Conservation (phyloP, 2,329 filamentous ascomycete genomes). For the Trichoderma gracile region DNA sequence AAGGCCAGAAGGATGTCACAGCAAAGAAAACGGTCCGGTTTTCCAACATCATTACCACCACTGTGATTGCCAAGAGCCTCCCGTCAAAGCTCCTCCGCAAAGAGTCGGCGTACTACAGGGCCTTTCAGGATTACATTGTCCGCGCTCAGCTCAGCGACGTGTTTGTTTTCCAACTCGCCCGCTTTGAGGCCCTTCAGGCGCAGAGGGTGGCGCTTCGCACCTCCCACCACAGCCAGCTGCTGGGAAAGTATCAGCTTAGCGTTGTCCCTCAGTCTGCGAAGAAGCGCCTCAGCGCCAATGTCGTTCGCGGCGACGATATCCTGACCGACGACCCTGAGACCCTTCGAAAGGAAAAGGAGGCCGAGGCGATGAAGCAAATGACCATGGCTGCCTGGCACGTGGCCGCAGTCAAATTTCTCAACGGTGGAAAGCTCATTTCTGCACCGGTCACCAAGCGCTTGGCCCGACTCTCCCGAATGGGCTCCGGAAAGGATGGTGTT, state of each 20-base stretch:
- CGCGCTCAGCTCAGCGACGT: conserved; percentile 68
- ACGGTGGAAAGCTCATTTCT: conserved; percentile 64
- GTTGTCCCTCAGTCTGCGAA: conserved; percentile 67
- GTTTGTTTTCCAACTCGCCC: conserved; percentile 79
- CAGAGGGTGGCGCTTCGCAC: conserved; percentile 73
- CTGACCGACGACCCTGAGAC: conserved; percentile 63
- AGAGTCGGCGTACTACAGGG: conserved; percentile 84
- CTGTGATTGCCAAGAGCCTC: conserved; percentile 50
- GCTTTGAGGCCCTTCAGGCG: conserved; percentile 86
- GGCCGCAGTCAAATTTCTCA: conserved; percentile 60
- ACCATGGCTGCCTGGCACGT: conserved; percentile 62
- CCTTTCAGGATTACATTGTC: conserved; percentile 74
- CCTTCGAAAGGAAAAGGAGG: conserved; percentile 71
- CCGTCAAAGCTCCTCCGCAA: conserved; percentile 55
- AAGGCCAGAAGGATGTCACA: conserved; percentile 29
- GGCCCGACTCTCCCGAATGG: conserved; percentile 54
- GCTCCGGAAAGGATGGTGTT: conserved; percentile 46
- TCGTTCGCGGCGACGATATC: conserved; percentile 69
- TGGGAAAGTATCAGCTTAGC: conserved; percentile 80
- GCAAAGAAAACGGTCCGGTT: conserved; percentile 78
- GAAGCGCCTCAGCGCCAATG: conserved; percentile 70
- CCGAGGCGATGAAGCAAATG: conserved; percentile 75
- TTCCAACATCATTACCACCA: conserved; percentile 54
- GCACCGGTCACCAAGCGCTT: conserved; percentile 65
- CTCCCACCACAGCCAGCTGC: conserved; percentile 75